Base-by-base conservation (phyloP, 2,329 filamentous ascomycete species). In the Penicillium thymicola region DNA sequence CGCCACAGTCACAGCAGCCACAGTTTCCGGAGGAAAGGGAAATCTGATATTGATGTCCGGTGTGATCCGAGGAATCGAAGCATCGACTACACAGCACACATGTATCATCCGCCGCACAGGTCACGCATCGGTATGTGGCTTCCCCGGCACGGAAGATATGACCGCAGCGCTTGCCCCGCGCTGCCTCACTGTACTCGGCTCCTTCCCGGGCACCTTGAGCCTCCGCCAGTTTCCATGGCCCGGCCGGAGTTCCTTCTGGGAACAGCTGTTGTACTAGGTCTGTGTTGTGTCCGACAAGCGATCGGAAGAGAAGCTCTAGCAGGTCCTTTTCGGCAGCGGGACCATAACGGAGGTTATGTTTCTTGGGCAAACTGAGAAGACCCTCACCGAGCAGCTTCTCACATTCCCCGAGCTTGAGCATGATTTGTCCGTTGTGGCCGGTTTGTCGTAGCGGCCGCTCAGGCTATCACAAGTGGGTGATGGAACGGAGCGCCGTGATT, bases 111-210 rank as follows among this genome's bases (percentile, higher is more conserved):
- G 89, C 86, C 46, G 91, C 91, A 75, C 94, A 99, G 10, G 93
- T 97, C 67, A 92, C 89, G 81, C 94, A 99, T 67, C 89, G 84
- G 73, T 97, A 99, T 57, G 91, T 93, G 55, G 92, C 92, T 78
- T 99, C 94, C 49, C 93, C 94, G 14, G 85, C 83, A 76, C 93
- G 93, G 82, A 99, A 96, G 60, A 99, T 97, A 78, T 99, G 95
- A 4, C 94, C 95, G 72, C 94, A 99, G 45, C 92, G 88, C 75
- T 95, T 95, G 54, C 95, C 94, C 64, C 91, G 86, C 14, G 94
- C 94, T 7, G 89, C 89, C 64, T 93, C 89, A 21, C 91, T 94
- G 72, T 97, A 99, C 73, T 99, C 95, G 32, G 93, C 91, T 11
- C 94, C 93, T 69, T 96, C 92, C 56, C 91, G 82, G n/a, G 90